phyloP scores from a whole-genome alignment of 352 stramenopile species.

The Phytophthora colocasiae region DNA sequence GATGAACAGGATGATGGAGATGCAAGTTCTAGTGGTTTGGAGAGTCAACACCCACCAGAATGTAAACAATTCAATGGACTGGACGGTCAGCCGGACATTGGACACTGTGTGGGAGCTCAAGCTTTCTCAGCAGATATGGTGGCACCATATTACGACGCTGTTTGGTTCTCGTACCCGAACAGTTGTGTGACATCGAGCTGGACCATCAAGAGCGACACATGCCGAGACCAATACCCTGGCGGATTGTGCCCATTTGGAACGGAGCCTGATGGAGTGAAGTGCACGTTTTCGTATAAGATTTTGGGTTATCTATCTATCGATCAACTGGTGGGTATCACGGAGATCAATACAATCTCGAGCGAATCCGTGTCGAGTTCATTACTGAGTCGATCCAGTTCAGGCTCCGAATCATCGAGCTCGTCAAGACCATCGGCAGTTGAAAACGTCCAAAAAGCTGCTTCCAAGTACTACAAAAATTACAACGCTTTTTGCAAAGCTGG shows the following conservation, averaged over 20 bases:
- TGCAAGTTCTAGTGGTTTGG: slow-evolving; percentile 27
- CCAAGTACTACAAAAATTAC: slow-evolving; percentile 51
- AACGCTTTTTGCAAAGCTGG: slow-evolving; percentile 55
- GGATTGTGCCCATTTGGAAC: slow-evolving; percentile 65
- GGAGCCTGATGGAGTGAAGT: slow-evolving; percentile 57
- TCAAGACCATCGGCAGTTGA: slow-evolving; percentile 13
- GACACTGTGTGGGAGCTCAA: slow-evolving; percentile 66
- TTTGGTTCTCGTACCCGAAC: slow-evolving; percentile 81
- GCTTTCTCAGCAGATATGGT: slow-evolving; percentile 61
- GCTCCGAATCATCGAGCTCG: slow-evolving; percentile 5
- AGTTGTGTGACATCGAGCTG: slow-evolving; percentile 68
- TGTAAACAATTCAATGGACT: slow-evolving; percentile 76
- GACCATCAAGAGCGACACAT: slow-evolving; percentile 51
- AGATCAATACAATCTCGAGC: slow-evolving; percentile 30
- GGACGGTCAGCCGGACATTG: slow-evolving; percentile 58
- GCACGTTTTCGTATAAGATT: slow-evolving; percentile 66
- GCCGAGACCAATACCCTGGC: slow-evolving; percentile 42
- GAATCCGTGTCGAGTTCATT: slow-evolving; percentile 33
- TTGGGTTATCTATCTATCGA: slow-evolving; percentile 70
- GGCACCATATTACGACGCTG: slow-evolving; percentile 66
- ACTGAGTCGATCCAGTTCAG: slow-evolving; percentile 36
- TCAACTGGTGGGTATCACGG: slow-evolving; percentile 73
- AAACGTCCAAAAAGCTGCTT: slow-evolving; percentile 23
- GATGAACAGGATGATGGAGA: slow-evolving; percentile 30
- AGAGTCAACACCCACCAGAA: slow-evolving; percentile 39